Percentiles rank a stretch among this genome's conserved stretches.
Conservation (phyloP, 495 filamentous ascomycete species). For the Podospora fimiseda region DNA sequence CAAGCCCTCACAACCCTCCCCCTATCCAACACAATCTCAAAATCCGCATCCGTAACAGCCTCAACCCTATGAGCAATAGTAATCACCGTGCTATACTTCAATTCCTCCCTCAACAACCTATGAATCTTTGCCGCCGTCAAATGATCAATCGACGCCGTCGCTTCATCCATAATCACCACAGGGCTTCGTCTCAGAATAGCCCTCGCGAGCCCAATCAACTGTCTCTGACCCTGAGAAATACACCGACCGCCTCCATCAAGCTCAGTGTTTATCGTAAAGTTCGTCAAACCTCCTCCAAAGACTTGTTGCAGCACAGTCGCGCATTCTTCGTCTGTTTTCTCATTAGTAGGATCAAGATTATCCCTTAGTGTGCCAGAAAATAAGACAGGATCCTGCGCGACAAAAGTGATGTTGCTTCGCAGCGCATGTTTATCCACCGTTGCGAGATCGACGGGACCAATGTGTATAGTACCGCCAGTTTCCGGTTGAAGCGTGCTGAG, state of each 20-base stretch:
- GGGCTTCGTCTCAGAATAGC: slow-evolving; percentile 53
- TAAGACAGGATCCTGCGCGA: slow-evolving; percentile 57
- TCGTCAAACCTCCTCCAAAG: slow-evolving; percentile 23
- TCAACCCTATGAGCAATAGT: slow-evolving; percentile 81
- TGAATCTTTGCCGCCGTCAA: slow-evolving; percentile 75
- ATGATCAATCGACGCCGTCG: slow-evolving; percentile 78
- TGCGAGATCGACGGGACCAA: slow-evolving; percentile 48
- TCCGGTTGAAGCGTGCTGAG: slow-evolving; percentile 45
- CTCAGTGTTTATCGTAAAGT: slow-evolving; percentile 37
- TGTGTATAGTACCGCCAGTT: slow-evolving; percentile 49
- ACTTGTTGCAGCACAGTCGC: slow-evolving; percentile 39
- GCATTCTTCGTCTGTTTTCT: slow-evolving; percentile 42
- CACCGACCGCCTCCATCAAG: slow-evolving; percentile 55
- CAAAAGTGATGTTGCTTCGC: slow-evolving; percentile 50
- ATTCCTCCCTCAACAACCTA: slow-evolving; percentile 65
- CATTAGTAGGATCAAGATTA: slow-evolving; percentile 48
- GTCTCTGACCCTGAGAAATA: slow-evolving; percentile 56
- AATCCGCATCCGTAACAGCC: slow-evolving; percentile 70
- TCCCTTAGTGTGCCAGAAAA: slow-evolving; percentile 51
- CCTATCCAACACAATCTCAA: slow-evolving; percentile 62
- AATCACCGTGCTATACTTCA: slow-evolving; percentile 72
- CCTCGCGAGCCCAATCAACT: slow-evolving; percentile 53
- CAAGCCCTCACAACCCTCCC: slow-evolving; percentile 45
- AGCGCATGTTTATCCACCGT: slow-evolving; percentile 48
- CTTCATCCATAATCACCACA: slow-evolving; percentile 66